These are phyloP conservation scores for Clarkia xantiana DNA, from an alignment of 345 rosid genomes.

Conservation along the genomic window DNA sequence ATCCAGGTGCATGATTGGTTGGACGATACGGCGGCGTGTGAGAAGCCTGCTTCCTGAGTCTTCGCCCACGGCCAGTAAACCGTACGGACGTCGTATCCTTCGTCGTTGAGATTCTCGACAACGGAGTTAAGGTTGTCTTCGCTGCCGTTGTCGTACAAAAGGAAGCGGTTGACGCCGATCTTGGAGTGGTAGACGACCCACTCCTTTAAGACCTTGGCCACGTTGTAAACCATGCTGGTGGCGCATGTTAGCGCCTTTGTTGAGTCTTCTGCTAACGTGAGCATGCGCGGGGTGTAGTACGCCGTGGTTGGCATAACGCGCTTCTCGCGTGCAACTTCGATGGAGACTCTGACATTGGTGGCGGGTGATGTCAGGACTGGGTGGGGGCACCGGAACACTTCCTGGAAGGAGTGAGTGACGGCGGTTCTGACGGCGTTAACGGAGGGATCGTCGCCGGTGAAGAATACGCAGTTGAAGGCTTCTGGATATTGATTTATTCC, in stretches of 20 bases:
- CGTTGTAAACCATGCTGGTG: constrained; percentile 71
- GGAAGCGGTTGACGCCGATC: constrained; percentile 58
- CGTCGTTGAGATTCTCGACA: constrained; percentile 26
- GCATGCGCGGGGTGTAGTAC: constrained; percentile 30
- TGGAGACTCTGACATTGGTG: constrained; percentile 24
- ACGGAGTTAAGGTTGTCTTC: constrained; percentile 34
- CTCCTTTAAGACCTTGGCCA: constrained; percentile 53
- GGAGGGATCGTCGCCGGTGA: constrained; percentile 16
- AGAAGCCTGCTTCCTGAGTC: constrained; percentile 85
- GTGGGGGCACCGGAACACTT: constrained; percentile 60
- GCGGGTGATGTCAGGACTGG: constrained; percentile 25
- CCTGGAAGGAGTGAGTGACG: constrained; percentile 69
- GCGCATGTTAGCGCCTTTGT: constrained; percentile 39
- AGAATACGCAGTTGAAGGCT: constrained; percentile 53
- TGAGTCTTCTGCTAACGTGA: constrained; percentile 5
- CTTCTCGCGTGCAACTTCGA: constrained; percentile 26
- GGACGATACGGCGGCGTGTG: constrained; percentile 34
- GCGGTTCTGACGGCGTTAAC: constrained; percentile 27
- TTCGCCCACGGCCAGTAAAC: constrained; percentile 74
- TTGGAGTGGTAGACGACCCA: constrained; percentile 67
- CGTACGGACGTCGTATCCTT: constrained; percentile 32
- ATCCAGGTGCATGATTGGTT: constrained; percentile 40
- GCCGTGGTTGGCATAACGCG: constrained; percentile 49
- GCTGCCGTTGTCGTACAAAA: constrained; percentile 69
- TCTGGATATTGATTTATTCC: constrained; percentile 30